Base-by-base conservation (phyloP, 176 grass and related monocot genomes). In the Puya raimondii region DNA sequence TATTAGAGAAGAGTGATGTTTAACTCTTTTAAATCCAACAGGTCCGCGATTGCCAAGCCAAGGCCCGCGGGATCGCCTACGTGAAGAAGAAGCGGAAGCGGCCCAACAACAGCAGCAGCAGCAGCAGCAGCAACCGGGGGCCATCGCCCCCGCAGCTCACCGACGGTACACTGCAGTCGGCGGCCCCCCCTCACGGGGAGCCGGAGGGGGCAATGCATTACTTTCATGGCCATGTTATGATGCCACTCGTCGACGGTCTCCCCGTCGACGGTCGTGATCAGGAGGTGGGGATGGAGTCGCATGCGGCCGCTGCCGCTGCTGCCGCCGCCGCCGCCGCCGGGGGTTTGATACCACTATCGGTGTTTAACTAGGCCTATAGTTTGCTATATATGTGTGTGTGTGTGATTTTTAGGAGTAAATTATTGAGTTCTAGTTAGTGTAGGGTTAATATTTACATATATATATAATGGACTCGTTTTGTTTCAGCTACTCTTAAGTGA, bases 21-120 rank as follows among this genome's bases (percentile, higher is more conserved):
- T 42, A 6, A 42, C 6, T 5, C 5, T 42, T 42, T 42, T 42
- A 42, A 42, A 42, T 42, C 33, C 4, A 42, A 42, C 33, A 42
- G 33, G 33, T 42, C 33, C 33, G 33, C 4, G 63, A 75, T 49
- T 66, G 63, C 63, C 73, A 75, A 16, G 63, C 73, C 18, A 75
- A 75, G 63, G 73, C 73, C 10, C 52, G 73, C 10, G 73, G 73
- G 63, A 75, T 75, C 12, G 49, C 73, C 49, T 75, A 75, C 49
- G 73, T 66, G 49, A 75, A 75, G 33, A 64, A 58, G 70, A n/a
- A 48, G 70, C 51, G 15, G 7, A 57, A 57, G 53, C 9, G 51
- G 21, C 51, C 51, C 3, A 42, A 13, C 51, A 9, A 14, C 51
- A 2, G 4, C 7, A 23, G 12, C 57, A 11, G 29, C n/a, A 22